Percentiles rank a stretch among this genome's conserved stretches.
Conservation (phyloP, 1,284 basidiomycete species). For the Ustilago esculenta region DNA sequence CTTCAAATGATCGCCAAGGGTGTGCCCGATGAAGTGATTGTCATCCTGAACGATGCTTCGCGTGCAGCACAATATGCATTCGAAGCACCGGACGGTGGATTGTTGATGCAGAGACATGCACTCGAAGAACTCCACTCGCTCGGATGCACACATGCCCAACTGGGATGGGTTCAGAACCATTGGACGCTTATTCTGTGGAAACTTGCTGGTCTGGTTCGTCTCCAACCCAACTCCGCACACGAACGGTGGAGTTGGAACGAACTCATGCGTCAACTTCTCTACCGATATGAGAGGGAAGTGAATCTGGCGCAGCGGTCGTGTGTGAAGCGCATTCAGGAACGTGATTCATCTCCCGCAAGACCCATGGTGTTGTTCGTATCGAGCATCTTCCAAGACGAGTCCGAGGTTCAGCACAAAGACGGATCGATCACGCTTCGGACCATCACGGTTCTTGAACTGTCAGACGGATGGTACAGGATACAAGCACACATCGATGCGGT, state of each 20-base stretch:
- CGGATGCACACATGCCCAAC: slow-evolving; percentile 71
- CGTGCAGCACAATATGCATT: slow-evolving; percentile 52
- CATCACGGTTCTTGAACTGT: slow-evolving; percentile 75
- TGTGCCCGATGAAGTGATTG: slow-evolving; percentile 50
- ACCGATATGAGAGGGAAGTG: slow-evolving; percentile 90
- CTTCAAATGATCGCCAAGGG: slow-evolving; percentile 44
- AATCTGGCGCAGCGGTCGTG: slow-evolving; percentile 81
- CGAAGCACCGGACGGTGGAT: slow-evolving; percentile 18
- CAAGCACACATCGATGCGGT: slow-evolving; percentile 79
- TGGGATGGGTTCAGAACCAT: slow-evolving; percentile 88
- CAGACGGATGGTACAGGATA: slow-evolving; percentile 95
- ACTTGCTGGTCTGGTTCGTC: slow-evolving; percentile 80
- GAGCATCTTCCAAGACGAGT: slow-evolving; percentile 70
- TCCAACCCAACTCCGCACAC: slow-evolving; percentile 69
- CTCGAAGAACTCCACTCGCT: slow-evolving; percentile 32
- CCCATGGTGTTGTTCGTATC: slow-evolving; percentile 88
- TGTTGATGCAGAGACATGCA: slow-evolving; percentile 39
- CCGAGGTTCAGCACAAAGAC: slow-evolving; percentile 20
- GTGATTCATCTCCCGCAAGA: slow-evolving; percentile 76
- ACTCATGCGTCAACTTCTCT: slow-evolving; percentile 82
- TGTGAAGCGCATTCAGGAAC: slow-evolving; percentile 79
- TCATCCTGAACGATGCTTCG: slow-evolving; percentile 45
- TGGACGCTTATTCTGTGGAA: slow-evolving; percentile 94
- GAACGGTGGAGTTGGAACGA: slow-evolving; percentile 52
- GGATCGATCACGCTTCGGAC: slow-evolving; percentile 9